phyloP scores from a whole-genome alignment of 23 red algal genomes.

The Gracilaria domingensis region DNA sequence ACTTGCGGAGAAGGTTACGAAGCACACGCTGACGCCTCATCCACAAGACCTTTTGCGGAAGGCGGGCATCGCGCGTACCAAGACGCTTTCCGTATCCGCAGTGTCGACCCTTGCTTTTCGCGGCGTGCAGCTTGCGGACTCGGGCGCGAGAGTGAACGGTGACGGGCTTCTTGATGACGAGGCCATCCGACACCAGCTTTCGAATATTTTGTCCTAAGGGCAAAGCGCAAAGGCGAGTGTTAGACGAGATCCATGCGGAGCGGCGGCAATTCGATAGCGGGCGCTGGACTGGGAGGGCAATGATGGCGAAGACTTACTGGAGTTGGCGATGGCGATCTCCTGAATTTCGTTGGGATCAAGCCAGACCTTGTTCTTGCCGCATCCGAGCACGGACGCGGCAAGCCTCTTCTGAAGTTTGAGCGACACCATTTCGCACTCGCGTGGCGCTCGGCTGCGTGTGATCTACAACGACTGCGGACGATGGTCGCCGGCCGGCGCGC shows the following conservation, averaged over 20 bases:
- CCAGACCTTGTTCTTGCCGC: slow-evolving; percentile 97
- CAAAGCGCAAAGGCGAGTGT: neutral
- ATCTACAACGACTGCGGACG: neutral
- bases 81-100: slow-evolving; percentile 94
- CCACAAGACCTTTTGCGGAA: slow-evolving; percentile 95
- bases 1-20: slow-evolving; percentile 93
- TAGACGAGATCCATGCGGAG: neutral
- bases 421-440: slow-evolving; percentile 71
- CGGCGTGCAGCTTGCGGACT: slow-evolving; percentile 82
- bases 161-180: slow-evolving; percentile 94
- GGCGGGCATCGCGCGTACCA: slow-evolving; percentile 94
- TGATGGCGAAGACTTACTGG: slow-evolving; percentile 70
- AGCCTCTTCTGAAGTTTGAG: slow-evolving; percentile 98
- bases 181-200: slow-evolving; percentile 93
- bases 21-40: slow-evolving; percentile 97
- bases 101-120: slow-evolving; percentile 98
- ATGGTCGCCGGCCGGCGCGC: neutral
- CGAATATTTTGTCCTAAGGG: slow-evolving; percentile 89
- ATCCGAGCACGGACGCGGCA: slow-evolving; percentile 90
- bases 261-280: too few species aligned
- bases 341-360: slow-evolving; percentile 94
- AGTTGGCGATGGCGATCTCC: slow-evolving; percentile 96
- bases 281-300: neutral
- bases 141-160: slow-evolving; percentile 95
- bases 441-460: neutral